phyloP scores from a whole-genome alignment of 1,139 yeast genomes.

The Pneumocystis murina region DNA sequence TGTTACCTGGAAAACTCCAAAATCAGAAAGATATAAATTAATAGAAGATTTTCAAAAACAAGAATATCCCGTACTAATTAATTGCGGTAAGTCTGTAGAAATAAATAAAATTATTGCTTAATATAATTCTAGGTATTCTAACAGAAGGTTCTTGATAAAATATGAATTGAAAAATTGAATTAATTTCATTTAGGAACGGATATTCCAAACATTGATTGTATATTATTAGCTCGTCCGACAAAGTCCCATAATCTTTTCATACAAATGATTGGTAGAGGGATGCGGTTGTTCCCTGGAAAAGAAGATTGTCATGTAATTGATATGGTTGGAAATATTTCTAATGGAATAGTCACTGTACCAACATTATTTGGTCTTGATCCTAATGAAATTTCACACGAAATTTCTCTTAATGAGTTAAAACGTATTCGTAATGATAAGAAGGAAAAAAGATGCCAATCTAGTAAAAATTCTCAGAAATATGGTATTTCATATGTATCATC shows the following conservation, averaged over 20 bases:
- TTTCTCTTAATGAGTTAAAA: slow-evolving; percentile 3
- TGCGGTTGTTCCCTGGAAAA: slow-evolving; percentile 50
- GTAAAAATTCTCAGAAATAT: slow-evolving; percentile 1
- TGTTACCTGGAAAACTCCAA: slow-evolving; percentile 54
- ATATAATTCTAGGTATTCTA: slow-evolving; percentile 32
- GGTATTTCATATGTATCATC: neutral
- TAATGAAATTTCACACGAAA: slow-evolving; percentile 16
- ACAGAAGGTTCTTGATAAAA: slow-evolving; percentile 42
- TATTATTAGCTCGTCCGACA: slow-evolving; percentile 70
- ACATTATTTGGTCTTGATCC: slow-evolving; percentile 39
- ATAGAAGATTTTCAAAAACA: slow-evolving; percentile 50
- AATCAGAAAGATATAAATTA: slow-evolving; percentile 36
- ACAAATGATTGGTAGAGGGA: slow-evolving; percentile 89
- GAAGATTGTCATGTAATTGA: slow-evolving; percentile 60
- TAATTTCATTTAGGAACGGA: slow-evolving; percentile 41
- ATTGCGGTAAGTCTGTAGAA: slow-evolving; percentile 38
- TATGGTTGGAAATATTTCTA: slow-evolving; percentile 47
- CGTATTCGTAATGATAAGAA: slow-evolving; percentile 5
- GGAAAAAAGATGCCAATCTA: neutral
- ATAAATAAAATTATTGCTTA: neutral
- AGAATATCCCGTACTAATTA: slow-evolving; percentile 55
- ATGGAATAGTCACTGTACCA: slow-evolving; percentile 50
- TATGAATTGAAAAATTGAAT: neutral
- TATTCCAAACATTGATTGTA: slow-evolving; percentile 74
- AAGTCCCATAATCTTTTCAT: slow-evolving; percentile 52